phyloP scores from a whole-genome alignment of 352 stramenopile genomes.

The Elongisporangium senticosum region DNA sequence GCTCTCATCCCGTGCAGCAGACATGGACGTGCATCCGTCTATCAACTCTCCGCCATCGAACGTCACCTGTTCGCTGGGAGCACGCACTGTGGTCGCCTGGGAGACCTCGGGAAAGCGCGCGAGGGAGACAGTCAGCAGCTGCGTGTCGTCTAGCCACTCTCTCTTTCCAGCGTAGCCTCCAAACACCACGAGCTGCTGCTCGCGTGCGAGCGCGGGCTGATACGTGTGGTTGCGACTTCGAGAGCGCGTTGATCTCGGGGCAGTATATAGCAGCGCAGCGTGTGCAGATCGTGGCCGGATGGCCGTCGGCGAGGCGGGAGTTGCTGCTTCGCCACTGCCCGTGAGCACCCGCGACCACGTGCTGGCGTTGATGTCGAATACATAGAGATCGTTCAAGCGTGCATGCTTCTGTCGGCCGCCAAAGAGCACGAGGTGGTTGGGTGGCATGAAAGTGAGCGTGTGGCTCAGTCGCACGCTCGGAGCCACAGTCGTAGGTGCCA shows the following conservation, averaged over 20 bases:
- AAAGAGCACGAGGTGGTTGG: constrained; percentile 56
- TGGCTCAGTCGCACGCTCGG: constrained; percentile 56
- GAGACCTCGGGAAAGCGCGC: background rate
- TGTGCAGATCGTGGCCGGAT: constrained; percentile 19
- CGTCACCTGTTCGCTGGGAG: constrained; percentile 9
- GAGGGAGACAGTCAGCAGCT: constrained; percentile 36
- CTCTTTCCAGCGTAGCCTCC: constrained; percentile 58
- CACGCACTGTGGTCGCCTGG: constrained; percentile 3
- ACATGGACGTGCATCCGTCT: constrained; percentile 8
- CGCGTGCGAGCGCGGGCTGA: constrained; percentile 10
- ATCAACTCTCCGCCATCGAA: constrained; percentile 5
- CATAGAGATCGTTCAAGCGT: constrained; percentile 49
- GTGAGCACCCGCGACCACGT: constrained; percentile 25
- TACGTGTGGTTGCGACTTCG: constrained; percentile 1
- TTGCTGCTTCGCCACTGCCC: constrained; percentile 2
- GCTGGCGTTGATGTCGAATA: constrained; percentile 34
- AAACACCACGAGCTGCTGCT: constrained; percentile 51
- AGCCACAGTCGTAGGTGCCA: constrained; percentile 19
- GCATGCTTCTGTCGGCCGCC: constrained; percentile 36
- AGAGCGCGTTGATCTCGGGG: background rate
- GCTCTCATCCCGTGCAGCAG: constrained; percentile 12
- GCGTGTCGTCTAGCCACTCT: constrained; percentile 59
- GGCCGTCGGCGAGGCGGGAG: constrained; percentile 23
- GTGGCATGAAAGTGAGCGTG: constrained; percentile 40
- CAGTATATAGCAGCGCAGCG: constrained; percentile 27